Evolutionary conservation across 257 asterid species (phyloP).

Genomic region (Solanum chilense): DNA sequence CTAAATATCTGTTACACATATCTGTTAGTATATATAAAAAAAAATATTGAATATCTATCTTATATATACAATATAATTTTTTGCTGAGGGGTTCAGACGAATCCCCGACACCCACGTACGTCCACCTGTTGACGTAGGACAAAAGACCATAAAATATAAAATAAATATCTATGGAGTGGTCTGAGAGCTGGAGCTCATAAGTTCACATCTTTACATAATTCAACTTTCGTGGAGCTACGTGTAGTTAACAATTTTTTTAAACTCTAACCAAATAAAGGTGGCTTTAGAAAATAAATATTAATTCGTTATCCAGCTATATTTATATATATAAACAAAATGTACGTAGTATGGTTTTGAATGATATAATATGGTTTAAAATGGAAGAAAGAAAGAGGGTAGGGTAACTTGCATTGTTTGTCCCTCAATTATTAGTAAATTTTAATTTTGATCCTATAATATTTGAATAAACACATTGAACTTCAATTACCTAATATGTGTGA

Average conservation of each 20-base stretch:
- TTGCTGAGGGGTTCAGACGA: accelerated
- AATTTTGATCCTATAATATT: too few species aligned
- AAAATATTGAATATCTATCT: too few species aligned
- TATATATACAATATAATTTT: too few species aligned
- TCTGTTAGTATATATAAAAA: too few species aligned
- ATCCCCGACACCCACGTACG: too few species aligned
- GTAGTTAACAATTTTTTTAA: not conserved
- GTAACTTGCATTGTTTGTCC: not conserved
- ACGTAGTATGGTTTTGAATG: not conserved
- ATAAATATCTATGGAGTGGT: not conserved
- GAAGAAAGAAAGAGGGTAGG: not conserved
- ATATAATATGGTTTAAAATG: not conserved
- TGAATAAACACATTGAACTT: not conserved
- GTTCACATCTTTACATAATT: not conserved
- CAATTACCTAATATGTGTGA: not conserved
- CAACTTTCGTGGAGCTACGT: not conserved
- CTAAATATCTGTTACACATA: too few species aligned
- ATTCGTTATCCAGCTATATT: not conserved
- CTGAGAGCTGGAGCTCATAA: not conserved
- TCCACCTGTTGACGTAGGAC: not conserved
- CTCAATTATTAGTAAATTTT: not conserved
- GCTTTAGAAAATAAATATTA: not conserved
- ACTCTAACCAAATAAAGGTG: not conserved
- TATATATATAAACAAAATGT: not conserved
- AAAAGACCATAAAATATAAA: not conserved